Base-by-base conservation (phyloP, 352 stramenopile genomes). In the Pythium folliculosum region DNA sequence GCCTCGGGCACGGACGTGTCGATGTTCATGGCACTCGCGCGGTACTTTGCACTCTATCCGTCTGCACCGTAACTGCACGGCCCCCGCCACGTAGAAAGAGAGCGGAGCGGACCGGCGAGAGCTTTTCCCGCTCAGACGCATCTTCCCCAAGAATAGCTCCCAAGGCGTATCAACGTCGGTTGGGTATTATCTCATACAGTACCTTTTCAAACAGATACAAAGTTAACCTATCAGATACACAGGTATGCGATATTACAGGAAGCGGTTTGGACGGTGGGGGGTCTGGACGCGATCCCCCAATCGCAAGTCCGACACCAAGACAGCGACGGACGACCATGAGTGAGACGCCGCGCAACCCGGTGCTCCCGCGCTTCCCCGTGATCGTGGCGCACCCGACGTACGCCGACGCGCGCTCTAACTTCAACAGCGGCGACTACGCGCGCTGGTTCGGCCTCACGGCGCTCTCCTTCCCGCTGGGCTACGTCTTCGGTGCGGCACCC, bases 321-420 rank as follows among this genome's bases (percentile, higher is more conserved):
- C n/a, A 32, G 27, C 27, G 27, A 32, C 27, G 3, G 27, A 21
- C 16, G 49, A 50, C 27, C 45, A 91, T 88, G 79, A 89, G 77
- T 73, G 72, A 84, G 65, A 71, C 76, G 60, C 63, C 75, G 58
- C 76, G 67, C 23, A 83, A 92, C 76, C 84, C 86, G 71, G 73
- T 74, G 67, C 67, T 71, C 54, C 76, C 86, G 56, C 78, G 74
- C 69, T 94, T 89, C 77, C 86, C 86, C 19, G 83, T 94, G 72
- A 90, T 89, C 75, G 81, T 86, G 27, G 77, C 90, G 76, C 81
- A 94, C 73, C 86, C 86, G 66, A 90, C 76, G 60, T 93, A 86
- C 69, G 79, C 69, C 49, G 84, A 95, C 65, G 66, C 89, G 44
- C 86, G 85, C 65, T 48, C 50, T 63, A 93, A 93, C 80, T 93